phyloP scores from a whole-genome alignment of 345 rosid genomes.

The Salix dunnii region DNA sequence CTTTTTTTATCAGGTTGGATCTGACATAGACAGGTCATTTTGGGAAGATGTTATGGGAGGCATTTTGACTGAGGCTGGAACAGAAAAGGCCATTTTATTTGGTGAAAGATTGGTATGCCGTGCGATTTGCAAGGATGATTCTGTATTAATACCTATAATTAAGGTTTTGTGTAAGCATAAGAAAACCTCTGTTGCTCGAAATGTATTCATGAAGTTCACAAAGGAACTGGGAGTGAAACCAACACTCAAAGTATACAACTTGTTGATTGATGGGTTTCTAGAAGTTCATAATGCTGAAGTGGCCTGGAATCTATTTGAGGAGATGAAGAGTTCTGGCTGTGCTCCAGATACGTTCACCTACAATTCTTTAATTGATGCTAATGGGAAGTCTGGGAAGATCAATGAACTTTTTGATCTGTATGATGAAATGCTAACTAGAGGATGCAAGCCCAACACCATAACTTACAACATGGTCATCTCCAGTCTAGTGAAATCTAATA shows the following conservation, averaged over 20 bases:
- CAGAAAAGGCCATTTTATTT: constrained; percentile 52
- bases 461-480: constrained; percentile 83
- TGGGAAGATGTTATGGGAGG: constrained; percentile 80
- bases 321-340: constrained; percentile 62
- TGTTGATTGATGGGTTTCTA: constrained; percentile 61
- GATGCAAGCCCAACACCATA: constrained; percentile 57
- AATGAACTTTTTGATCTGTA: constrained; percentile 53
- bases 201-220: constrained; percentile 52
- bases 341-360: constrained; percentile 60
- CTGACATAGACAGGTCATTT: constrained; percentile 28
- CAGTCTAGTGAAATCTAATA: constrained; percentile 53
- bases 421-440: constrained; percentile 53
- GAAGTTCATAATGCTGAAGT: constrained; percentile 38
- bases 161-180: constrained; percentile 58
- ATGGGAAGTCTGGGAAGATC: constrained; percentile 60
- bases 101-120: constrained; percentile 54
- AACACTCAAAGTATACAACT: constrained; percentile 46
- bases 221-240: constrained; percentile 53
- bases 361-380: constrained; percentile 64
- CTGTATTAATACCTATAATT: constrained; percentile 60
- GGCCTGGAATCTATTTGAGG: constrained; percentile 49
- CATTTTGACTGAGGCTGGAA: constrained; percentile 56
- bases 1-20: constrained; percentile 43
- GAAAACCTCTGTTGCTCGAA: constrained; percentile 46
- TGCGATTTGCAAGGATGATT: constrained; percentile 50